Evolutionary conservation across 2,329 filamentous ascomycete genomes (phyloP), one percentile per base, ranked within the genome.

Genomic region (Ophiostoma sp.): DNA sequence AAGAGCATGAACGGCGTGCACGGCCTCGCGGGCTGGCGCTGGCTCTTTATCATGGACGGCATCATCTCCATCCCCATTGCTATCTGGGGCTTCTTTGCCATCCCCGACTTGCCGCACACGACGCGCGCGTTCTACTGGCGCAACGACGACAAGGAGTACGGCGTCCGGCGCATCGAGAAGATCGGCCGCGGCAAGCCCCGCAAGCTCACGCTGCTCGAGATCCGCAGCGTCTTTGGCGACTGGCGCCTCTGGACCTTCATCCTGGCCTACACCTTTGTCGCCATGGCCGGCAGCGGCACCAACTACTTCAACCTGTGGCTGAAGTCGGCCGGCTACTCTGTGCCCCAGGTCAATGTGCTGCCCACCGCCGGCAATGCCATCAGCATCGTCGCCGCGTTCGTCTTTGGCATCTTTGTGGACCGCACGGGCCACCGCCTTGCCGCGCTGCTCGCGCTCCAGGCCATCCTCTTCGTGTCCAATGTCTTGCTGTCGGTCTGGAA

Each of bases 171-270:
- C 18, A 72, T 73, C 62, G 72, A 74, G 55, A 70, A 66, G n/a
- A 67, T 74, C 4, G 73, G 73, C 9, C 72, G 72, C 14, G 71
- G 49, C n/a, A 55, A 55, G n/a, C 49, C 49, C n/a, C 49, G 49
- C 18, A 55, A 55, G 18, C 49, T 55, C 67, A 88, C 82, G 1
- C 72, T 90, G 70, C 85, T 80, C 66, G 91, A 96, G 72, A 80
- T 96, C 0, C 80, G 81, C 27, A 79, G 81, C 18, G 90, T 96
- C 1, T 79, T 96, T 44, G 82, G 90, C 47, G 92, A 96, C 77
- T 96, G 92, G 92, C 86, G 92, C 3, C 82, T 96, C n/a, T 96
- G 91, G 90, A 92, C 92, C 0, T 78, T 97, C 72, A 83, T 89
- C 0, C 75, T 96, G 14, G 63, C 69, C 9, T 70, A 70, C 58